Base-by-base conservation (phyloP, 345 rosid genomes). In the Boechera divaricarpa region DNA sequence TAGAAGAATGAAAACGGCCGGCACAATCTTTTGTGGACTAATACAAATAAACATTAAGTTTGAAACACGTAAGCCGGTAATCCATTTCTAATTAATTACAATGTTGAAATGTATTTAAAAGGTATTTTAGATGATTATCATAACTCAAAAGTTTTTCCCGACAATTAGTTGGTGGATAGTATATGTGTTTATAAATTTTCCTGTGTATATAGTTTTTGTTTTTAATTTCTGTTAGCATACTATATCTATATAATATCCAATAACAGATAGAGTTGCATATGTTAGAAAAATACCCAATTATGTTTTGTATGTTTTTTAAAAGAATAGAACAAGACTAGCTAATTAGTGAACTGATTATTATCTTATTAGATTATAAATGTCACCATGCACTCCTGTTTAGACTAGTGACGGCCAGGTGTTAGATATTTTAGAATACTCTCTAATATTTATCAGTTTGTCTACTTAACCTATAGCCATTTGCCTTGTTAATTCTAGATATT, bases 1-100 rank as follows among this genome's bases (percentile, higher is more conserved):
- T 35, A 10, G n/a, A 61, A 61, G 21, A 38, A 52, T 71, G 12
- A 18, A 63, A 63, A 51, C 32, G 33, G 76, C 61, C 24, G 62
- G 64, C 18, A 31, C 18, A 55, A 55, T 31, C 41, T 45, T 55
- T 69, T 29, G 42, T 61, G 68, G 76, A 68, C 39, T 60, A 59
- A 35, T 32, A 32, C 48, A 71, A 36, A 71, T 33, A 44, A 15
- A 48, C 10, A 35, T 12, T 54, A 49, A 38, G 29, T 39, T 52
- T 39, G 35, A 39, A 61, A 61, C 51, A 61, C 24, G 24, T 21
- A 21, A 21, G 24, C 24, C 24, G 24, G 24, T 32, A 32, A 56
- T 29, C 57, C 33, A 45, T 45, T 58, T 42, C 54, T 31, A 57
- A 57, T 57, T 24, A 15, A 15, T 15, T 32, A 2, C 28, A 26